Percentiles rank a stretch among this genome's conserved stretches.
Evolutionary conservation across 2,329 filamentous ascomycete species (phyloP).

Genomic region (Sclerotinia minor): DNA sequence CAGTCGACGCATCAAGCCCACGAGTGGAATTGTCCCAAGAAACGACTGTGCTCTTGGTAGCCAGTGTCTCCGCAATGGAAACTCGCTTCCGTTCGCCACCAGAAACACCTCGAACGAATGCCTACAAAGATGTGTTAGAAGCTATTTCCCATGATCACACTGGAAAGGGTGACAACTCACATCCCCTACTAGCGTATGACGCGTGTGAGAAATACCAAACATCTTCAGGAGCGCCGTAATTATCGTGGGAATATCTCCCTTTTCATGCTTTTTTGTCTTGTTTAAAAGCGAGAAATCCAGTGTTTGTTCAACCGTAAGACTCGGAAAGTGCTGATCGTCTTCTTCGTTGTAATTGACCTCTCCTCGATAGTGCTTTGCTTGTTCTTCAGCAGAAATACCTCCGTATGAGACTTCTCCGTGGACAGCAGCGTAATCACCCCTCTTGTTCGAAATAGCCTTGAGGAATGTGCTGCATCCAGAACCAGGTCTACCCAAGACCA

Average conservation of each 20-base stretch:
- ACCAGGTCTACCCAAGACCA: constrained; percentile 71
- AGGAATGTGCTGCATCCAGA: constrained; percentile 76
- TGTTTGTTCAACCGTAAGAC: constrained; percentile 75
- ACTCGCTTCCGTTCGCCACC: constrained; percentile 81
- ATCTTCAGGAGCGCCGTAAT: constrained; percentile 71
- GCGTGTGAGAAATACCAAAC: constrained; percentile 76
- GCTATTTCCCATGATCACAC: not conserved
- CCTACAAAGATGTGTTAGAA: constrained; percentile 29
- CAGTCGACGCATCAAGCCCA: constrained; percentile 77
- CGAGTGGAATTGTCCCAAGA: constrained; percentile 81
- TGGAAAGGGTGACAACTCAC: constrained; percentile 44
- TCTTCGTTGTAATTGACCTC: constrained; percentile 79
- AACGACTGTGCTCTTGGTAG: constrained; percentile 70
- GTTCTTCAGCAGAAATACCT: constrained; percentile 66
- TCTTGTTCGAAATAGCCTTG: constrained; percentile 72
- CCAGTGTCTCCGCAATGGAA: constrained; percentile 74
- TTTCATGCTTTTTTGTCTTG: constrained; percentile 69
- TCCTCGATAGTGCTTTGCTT: constrained; percentile 64
- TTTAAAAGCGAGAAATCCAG: constrained; percentile 72
- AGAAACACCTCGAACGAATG: constrained; percentile 66
- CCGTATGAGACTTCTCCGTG: constrained; percentile 71
- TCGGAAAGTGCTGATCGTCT: constrained; percentile 73
- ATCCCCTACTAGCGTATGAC: constrained; percentile 74
- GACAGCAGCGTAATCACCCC: constrained; percentile 63
- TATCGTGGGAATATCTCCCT: constrained; percentile 65